phyloP scores from a whole-genome alignment of 139 green algal genomes.

The Bryopsis sp. region DNA sequence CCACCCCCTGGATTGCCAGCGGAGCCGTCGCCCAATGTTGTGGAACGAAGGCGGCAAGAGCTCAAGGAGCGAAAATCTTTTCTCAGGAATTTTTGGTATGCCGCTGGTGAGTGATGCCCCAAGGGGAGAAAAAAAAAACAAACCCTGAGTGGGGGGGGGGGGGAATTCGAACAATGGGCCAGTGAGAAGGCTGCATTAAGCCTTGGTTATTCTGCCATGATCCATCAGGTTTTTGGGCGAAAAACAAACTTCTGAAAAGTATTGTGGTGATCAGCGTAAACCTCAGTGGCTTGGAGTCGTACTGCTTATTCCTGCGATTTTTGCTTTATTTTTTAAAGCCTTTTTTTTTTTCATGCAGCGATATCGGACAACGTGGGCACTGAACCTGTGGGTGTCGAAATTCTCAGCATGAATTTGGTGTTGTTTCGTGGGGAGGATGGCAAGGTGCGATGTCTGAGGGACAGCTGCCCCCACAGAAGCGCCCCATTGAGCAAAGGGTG shows the following conservation, averaged over 20 bases:
- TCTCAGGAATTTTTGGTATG: background rate
- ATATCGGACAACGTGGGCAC: background rate
- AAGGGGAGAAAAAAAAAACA: too few species aligned
- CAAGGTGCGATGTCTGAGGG: conserved; percentile 49
- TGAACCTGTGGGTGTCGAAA: conserved; percentile 57
- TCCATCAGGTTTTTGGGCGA: too few species aligned
- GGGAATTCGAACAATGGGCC: too few species aligned
- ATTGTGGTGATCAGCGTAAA: too few species aligned
- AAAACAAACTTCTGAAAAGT: too few species aligned
- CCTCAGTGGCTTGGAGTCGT: too few species aligned
- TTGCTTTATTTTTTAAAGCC: background rate
- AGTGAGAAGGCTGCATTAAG: too few species aligned
- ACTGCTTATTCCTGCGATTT: background rate
- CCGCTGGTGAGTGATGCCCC: background rate
- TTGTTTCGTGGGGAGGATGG: conserved; percentile 52
- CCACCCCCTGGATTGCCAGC: background rate
- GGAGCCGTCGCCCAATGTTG: background rate
- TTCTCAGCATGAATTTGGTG: conserved; percentile 58
- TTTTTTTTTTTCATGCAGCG: background rate
- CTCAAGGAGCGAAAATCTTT: background rate
- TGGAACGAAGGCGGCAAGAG: background rate
- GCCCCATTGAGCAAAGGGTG: conserved; percentile 44
- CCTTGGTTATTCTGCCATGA: too few species aligned
- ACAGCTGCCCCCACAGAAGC: conserved; percentile 71
- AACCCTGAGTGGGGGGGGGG: too few species aligned